Percentiles rank a stretch among this genome's conserved stretches.
Evolutionary conservation across 2,329 filamentous ascomycete genomes (phyloP).

Genomic region (Verticillium nonalfalfae): DNA sequence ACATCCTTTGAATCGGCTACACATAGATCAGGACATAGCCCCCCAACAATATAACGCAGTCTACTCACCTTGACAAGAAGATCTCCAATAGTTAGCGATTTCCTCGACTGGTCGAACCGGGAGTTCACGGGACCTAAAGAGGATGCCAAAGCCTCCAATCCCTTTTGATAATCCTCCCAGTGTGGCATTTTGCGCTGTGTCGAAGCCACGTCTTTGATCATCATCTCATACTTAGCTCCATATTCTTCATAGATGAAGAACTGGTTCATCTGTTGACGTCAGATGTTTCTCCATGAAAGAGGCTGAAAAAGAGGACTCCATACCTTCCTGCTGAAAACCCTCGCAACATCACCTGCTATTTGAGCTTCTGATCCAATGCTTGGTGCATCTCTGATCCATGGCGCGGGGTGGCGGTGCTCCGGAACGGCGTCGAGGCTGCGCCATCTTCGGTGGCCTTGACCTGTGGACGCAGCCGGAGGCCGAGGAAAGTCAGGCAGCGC

Average conservation of each 20-base stretch:
- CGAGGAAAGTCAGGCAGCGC: slow-evolving; percentile 32
- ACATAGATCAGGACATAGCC: slow-evolving; percentile 4
- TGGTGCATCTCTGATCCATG: slow-evolving; percentile 38
- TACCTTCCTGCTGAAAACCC: slow-evolving; percentile 54
- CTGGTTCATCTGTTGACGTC: slow-evolving; percentile 59
- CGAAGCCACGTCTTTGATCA: slow-evolving; percentile 70
- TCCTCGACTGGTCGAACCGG: slow-evolving; percentile 57
- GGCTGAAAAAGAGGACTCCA: background rate
- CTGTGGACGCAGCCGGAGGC: slow-evolving; percentile 9
- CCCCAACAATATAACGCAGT: background rate
- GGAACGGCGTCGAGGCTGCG: slow-evolving; percentile 39
- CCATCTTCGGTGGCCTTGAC: slow-evolving; percentile 36
- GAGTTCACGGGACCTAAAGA: slow-evolving; percentile 66
- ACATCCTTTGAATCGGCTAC: slow-evolving; percentile 86
- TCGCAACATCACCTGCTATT: slow-evolving; percentile 54
- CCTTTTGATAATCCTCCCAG: slow-evolving; percentile 77
- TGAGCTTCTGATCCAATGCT: slow-evolving; percentile 52
- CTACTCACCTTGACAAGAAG: slow-evolving; percentile 75
- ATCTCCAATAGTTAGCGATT: slow-evolving; percentile 76
- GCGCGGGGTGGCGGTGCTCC: slow-evolving; percentile 28
- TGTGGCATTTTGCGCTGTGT: slow-evolving; percentile 62
- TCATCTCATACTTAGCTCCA: slow-evolving; percentile 79
- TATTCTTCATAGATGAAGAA: slow-evolving; percentile 92
- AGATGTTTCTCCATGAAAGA: background rate
- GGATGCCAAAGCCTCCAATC: slow-evolving; percentile 75